Conservation (phyloP, 768 basidiomycete species). For the Baorangia bicolor region DNA sequence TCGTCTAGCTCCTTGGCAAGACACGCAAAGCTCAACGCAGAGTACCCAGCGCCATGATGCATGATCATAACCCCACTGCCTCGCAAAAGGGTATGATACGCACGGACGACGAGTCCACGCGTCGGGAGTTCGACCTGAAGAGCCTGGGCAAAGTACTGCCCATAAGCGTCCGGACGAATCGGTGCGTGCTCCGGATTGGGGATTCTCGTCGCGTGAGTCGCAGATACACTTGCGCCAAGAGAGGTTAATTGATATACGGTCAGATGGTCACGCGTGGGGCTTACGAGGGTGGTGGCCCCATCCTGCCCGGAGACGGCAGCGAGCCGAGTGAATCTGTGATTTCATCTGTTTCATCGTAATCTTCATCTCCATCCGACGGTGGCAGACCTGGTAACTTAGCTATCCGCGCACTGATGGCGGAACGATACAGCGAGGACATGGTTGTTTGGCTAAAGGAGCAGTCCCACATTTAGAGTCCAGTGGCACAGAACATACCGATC, state of each 20-base stretch:
- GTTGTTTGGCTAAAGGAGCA: neutral
- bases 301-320: conserved; percentile 47
- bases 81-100: conserved; percentile 77
- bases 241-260: conserved; percentile 14
- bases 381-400: conserved; percentile 70
- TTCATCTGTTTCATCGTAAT: conserved; percentile 46
- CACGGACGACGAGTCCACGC: conserved; percentile 65
- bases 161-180: conserved; percentile 56
- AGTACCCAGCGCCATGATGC: conserved; percentile 95
- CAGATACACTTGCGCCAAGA: conserved; percentile 28
- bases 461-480: neutral
- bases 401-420: conserved; percentile 72
- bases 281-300: conserved; percentile 65
- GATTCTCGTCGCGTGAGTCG: conserved; percentile 26
- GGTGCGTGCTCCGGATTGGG: conserved; percentile 71
- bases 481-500: neutral
- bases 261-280: conserved; percentile 26
- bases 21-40: conserved; percentile 85
- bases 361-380: conserved; percentile 40
- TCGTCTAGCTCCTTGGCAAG: conserved; percentile 77
- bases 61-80: conserved; percentile 75
- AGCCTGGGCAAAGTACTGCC: conserved; percentile 76
- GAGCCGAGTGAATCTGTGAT: conserved; percentile 56
- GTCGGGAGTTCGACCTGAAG: conserved; percentile 68
- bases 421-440: conserved; percentile 76